Conservation (phyloP, 2,329 filamentous ascomycete genomes). For the Claviceps humidiphila region DNA sequence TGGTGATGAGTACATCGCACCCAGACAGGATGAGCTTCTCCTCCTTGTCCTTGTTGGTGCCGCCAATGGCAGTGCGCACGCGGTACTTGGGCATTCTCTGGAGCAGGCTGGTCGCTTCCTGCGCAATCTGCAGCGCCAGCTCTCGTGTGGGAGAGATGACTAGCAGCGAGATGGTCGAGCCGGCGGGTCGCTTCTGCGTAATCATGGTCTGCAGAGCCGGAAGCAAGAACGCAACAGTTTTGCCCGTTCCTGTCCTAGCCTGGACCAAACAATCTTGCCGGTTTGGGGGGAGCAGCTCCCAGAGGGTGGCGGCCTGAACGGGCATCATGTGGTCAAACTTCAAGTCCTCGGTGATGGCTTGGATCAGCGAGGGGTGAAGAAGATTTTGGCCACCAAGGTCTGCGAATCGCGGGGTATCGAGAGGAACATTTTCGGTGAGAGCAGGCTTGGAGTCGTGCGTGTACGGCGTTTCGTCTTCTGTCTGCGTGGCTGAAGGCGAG, state of each 20-base stretch:
- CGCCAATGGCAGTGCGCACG: conserved; percentile 68
- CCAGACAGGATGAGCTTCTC: conserved; percentile 57
- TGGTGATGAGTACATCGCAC: conserved; percentile 70
- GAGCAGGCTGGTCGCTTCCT: conserved; percentile 58
- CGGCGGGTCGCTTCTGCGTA: conserved; percentile 20
- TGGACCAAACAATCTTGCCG: conserved; percentile 53
- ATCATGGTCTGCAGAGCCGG: conserved; percentile 73
- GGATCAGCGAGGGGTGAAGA: conserved; percentile 31
- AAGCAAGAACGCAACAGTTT: conserved; percentile 71
- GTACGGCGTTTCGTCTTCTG: background rate
- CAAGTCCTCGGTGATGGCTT: conserved; percentile 35
- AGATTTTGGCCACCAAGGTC: conserved; percentile 28
- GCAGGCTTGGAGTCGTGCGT: conserved; percentile 1
- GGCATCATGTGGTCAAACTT: conserved; percentile 40
- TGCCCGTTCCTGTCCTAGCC: conserved; percentile 78
- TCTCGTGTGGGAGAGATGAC: conserved; percentile 60
- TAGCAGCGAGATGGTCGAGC: conserved; percentile 41
- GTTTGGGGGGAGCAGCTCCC: conserved; percentile 31
- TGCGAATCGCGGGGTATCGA: conserved; percentile 32
- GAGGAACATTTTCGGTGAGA: conserved; percentile 19
- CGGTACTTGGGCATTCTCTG: conserved; percentile 61
- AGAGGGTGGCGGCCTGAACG: conserved; percentile 39
- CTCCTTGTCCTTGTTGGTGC: conserved; percentile 59
- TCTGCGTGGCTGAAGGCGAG: background rate
- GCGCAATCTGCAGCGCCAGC: conserved; percentile 55